Percentiles rank a stretch among this genome's conserved stretches.
phyloP scores from a whole-genome alignment of 805 yeast genomes.

The Grigorovia humatica region DNA sequence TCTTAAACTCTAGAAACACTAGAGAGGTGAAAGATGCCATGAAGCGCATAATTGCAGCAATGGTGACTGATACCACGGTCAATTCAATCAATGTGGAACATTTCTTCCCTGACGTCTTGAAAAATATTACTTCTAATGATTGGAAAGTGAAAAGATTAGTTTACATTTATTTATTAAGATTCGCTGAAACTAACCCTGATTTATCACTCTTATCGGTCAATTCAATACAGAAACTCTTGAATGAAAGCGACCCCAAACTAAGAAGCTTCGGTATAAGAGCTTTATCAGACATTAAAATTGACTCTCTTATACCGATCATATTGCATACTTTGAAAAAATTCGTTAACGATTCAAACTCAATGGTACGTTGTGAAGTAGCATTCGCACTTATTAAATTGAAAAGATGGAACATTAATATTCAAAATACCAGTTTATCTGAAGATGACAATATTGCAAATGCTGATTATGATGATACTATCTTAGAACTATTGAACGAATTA shows the following conservation, averaged over 20 bases:
- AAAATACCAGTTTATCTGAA: neutral
- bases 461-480: slow-evolving; percentile 39
- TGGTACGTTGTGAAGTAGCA: slow-evolving; percentile 73
- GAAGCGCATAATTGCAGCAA: slow-evolving; percentile 41
- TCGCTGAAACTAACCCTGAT: slow-evolving; percentile 78
- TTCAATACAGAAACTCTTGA: slow-evolving; percentile 75
- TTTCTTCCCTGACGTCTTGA: slow-evolving; percentile 78
- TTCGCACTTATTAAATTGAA: slow-evolving; percentile 56
- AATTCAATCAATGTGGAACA: slow-evolving; percentile 31
- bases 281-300: slow-evolving; percentile 71
- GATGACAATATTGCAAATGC: slow-evolving; percentile 18
- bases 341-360: slow-evolving; percentile 58
- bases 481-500: slow-evolving; percentile 40
- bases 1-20: slow-evolving; percentile 59
- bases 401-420: slow-evolving; percentile 21
- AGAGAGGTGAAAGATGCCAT: slow-evolving; percentile 53
- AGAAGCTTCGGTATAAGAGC: slow-evolving; percentile 70
- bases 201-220: slow-evolving; percentile 83
- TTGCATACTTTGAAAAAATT: slow-evolving; percentile 62
- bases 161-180: slow-evolving; percentile 59
- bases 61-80: slow-evolving; percentile 31
- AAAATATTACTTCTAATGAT: slow-evolving; percentile 64
- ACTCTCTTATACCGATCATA: slow-evolving; percentile 73
- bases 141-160: slow-evolving; percentile 65
- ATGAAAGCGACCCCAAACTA: slow-evolving; percentile 56